Evolutionary conservation across 441 rosid species (phyloP).

Genomic region (Arabidopsis lyrata): DNA sequence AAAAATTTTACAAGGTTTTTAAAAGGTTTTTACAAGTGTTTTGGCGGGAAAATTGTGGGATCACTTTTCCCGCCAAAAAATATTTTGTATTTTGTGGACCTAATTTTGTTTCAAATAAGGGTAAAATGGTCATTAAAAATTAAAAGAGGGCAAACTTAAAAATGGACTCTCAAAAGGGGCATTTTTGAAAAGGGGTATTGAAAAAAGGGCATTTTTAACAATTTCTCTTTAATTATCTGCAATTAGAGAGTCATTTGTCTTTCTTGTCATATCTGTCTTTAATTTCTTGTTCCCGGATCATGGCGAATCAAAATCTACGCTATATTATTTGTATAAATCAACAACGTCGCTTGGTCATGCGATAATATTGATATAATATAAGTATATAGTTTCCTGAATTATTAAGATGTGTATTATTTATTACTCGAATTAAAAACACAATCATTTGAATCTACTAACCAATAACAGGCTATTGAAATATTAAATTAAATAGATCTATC

Average conservation of each 20-base stretch:
- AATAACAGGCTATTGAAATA: constrained; percentile 9
- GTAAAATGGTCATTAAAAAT: too few species aligned
- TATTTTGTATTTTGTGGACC: too few species aligned
- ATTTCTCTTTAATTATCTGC: too few species aligned
- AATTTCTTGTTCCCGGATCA: constrained; percentile 18
- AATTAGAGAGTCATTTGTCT: constrained; percentile 7
- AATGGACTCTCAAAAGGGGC: too few species aligned
- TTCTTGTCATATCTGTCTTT: background rate
- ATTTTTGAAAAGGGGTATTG: too few species aligned
- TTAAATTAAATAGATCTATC: constrained; percentile 23
- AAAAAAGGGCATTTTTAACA: too few species aligned
- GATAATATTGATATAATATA: constrained; percentile 13
- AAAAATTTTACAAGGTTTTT: too few species aligned
- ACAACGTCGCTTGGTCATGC: constrained; percentile 41
- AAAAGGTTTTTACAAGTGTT: too few species aligned
- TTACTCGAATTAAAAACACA: background rate
- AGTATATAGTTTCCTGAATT: constrained; percentile 21
- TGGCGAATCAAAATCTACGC: constrained; percentile 37
- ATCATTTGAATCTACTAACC: constrained; percentile 3
- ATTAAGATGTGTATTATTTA: constrained; percentile 25
- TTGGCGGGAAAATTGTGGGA: too few species aligned
- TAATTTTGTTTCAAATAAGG: too few species aligned
- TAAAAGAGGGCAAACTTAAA: too few species aligned
- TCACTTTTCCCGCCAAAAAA: too few species aligned
- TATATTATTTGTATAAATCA: background rate